These are phyloP conservation scores for Chalara sp. DNA, from an alignment of 2,329 filamentous ascomycete genomes.

Conservation along the genomic window DNA sequence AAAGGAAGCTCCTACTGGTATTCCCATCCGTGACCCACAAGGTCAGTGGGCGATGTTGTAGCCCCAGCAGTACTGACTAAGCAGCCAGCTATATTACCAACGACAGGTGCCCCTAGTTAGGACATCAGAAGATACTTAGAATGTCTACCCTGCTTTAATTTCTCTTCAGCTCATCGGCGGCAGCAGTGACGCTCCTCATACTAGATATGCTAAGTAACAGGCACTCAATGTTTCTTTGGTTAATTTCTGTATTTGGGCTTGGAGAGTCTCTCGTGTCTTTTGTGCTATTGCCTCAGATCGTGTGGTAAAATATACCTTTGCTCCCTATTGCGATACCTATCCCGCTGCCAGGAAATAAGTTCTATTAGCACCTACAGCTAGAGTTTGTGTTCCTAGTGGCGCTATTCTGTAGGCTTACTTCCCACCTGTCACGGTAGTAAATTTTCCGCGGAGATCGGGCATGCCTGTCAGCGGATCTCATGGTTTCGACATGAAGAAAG, in stretches of 20 bases:
- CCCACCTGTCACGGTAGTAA: not conserved
- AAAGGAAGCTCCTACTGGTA: not conserved
- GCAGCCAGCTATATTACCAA: not conserved
- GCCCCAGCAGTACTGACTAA: not conserved
- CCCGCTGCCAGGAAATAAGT: constrained; percentile 11
- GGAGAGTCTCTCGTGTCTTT: not conserved
- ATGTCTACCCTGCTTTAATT: constrained; percentile 22
- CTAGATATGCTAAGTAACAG: constrained; percentile 19
- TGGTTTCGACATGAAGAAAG: not conserved
- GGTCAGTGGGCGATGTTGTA: not conserved
- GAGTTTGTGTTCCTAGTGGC: not conserved
- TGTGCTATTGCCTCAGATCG: constrained; percentile 1
- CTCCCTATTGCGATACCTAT: constrained; percentile 18
- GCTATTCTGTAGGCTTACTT: not conserved
- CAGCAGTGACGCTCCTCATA: constrained; percentile 14
- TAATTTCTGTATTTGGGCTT: not conserved
- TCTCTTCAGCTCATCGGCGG: constrained; percentile 13
- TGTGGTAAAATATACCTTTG: constrained; percentile 20
- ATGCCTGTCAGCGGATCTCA: not conserved
- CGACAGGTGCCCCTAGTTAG: not conserved
- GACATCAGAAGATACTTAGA: constrained; percentile 12
- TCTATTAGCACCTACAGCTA: not conserved
- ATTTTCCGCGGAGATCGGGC: not conserved
- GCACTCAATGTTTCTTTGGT: constrained; percentile 4
- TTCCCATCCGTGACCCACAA: not conserved